phyloP scores from a whole-genome alignment of 2,329 filamentous ascomycete species.

The Myriangium duriaei region DNA sequence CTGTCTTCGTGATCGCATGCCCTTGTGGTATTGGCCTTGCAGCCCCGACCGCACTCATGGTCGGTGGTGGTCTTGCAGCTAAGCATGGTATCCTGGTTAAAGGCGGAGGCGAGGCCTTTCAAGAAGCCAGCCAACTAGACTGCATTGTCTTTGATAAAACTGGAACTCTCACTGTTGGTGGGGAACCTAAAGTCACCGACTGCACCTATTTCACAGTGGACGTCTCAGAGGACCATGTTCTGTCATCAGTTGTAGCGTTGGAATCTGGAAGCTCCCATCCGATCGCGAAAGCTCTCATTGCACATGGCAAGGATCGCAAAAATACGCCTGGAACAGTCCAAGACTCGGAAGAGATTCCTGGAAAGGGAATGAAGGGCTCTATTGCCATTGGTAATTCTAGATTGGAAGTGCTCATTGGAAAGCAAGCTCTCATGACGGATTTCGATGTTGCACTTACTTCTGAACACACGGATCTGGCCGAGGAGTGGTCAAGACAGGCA shows the following conservation, averaged over 20 bases:
- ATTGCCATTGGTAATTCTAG: constrained; percentile 24
- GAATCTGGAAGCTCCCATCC: constrained; percentile 66
- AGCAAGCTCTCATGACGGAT: constrained; percentile 52
- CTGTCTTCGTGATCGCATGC: constrained; percentile 78
- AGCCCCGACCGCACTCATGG: constrained; percentile 74
- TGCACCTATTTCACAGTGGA: constrained; percentile 15
- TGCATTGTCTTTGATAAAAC: constrained; percentile 84
- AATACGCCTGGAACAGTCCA: constrained; percentile 17
- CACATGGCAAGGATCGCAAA: constrained; percentile 40
- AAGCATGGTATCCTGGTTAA: constrained; percentile 71
- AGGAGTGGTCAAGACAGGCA: constrained; percentile 29
- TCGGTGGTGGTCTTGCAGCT: constrained; percentile 68
- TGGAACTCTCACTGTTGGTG: constrained; percentile 63
- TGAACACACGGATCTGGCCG: constrained; percentile 16
- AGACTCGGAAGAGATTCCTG: constrained; percentile 53
- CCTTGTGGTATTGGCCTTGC: constrained; percentile 74
- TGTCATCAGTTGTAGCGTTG: constrained; percentile 46
- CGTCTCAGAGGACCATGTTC: constrained; percentile 19
- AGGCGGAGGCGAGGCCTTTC: constrained; percentile 74
- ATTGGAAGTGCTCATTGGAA: constrained; percentile 51
- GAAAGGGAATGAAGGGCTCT: constrained; percentile 54
- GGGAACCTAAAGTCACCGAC: constrained; percentile 56
- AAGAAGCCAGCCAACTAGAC: constrained; percentile 66
- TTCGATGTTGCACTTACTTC: constrained; percentile 22
- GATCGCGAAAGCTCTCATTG: constrained; percentile 56